Evolutionary conservation across 1,284 basidiomycete species (phyloP), one percentile per base, ranked within the genome.

Genomic region (Agroathelia rolfsii): DNA sequence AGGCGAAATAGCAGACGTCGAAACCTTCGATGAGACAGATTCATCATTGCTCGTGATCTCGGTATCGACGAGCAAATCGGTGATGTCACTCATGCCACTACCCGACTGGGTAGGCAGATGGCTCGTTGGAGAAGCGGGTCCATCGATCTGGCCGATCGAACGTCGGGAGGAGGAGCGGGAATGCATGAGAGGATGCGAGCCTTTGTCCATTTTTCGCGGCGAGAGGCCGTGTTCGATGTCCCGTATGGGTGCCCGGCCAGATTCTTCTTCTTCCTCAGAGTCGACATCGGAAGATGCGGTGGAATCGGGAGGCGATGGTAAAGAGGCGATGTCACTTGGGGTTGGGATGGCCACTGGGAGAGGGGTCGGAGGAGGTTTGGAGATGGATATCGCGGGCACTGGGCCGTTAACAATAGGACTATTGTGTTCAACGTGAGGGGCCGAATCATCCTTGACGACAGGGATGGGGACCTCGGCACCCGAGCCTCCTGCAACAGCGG

Each of bases 321-420:
- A 49, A 7, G 61, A 47, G 6, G 61, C 53, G 34, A 83, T 72
- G 43, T 81, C 76, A 22, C 61, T 64, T 12, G 64, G 59, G 15
- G 72, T 78, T 2, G 80, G 81, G 12, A 84, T 58, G 30, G 63
- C 62, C 6, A 84, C 65, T 24, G 80, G 77, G 30, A 64, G 50
- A 12, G 81, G 81, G 0, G 66, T 69, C 3, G 78, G 78, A n/a
- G n/a, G n/a, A n/a, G 74, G 64, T 55, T 73, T 81, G 19, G 76
- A 76, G 40, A 80, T 56, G 16, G 73, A 70, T 38, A 79, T 73
- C 7, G 59, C 66, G 15, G 77, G 76, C 34, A 71, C 13, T 37
- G 44, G 32, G 40, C 41, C 31, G 26, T 30, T 12, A 28, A 38
- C 34, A 24, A 49, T 41, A 35, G 41, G 39, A 37, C 52, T 45